These are phyloP conservation scores for Lactifluus volemus DNA, from an alignment of 768 basidiomycete genomes.

Conservation along the genomic window DNA sequence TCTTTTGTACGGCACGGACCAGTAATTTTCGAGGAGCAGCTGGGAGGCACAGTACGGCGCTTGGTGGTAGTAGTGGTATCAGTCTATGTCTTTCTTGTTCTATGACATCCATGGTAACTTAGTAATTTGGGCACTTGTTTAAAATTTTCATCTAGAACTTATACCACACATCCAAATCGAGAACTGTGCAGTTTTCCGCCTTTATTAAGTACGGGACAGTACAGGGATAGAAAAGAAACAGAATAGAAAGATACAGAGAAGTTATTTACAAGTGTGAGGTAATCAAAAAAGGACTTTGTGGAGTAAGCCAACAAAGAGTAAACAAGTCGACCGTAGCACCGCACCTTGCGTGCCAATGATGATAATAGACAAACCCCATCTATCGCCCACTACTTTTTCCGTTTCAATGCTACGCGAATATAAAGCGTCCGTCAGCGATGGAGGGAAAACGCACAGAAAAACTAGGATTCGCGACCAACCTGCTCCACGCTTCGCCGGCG, in stretches of 20 bases:
- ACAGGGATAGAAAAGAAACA: background rate
- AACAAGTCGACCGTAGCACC: background rate
- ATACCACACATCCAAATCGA: background rate
- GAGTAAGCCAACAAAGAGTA: too few species aligned
- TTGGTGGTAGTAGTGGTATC: background rate
- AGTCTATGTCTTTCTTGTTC: background rate
- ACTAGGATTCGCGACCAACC: constrained; percentile 25
- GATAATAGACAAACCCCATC: too few species aligned
- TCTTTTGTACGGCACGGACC: background rate
- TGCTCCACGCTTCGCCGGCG: constrained; percentile 29
- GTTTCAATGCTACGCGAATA: constrained; percentile 27
- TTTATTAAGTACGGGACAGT: constrained; percentile 3
- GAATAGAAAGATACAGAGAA: background rate
- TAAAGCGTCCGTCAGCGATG: background rate
- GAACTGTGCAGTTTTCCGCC: background rate
- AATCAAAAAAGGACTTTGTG: background rate
- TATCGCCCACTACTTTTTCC: constrained; percentile 31
- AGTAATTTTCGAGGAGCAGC: background rate
- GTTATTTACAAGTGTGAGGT: background rate
- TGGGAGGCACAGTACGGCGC: background rate
- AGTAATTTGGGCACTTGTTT: background rate
- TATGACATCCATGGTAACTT: background rate
- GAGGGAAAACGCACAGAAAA: background rate
- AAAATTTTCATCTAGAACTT: background rate
- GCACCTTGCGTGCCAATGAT: background rate